Evolutionary conservation across 768 basidiomycete species (phyloP).

Genomic region (Pulveroboletus sp.): DNA sequence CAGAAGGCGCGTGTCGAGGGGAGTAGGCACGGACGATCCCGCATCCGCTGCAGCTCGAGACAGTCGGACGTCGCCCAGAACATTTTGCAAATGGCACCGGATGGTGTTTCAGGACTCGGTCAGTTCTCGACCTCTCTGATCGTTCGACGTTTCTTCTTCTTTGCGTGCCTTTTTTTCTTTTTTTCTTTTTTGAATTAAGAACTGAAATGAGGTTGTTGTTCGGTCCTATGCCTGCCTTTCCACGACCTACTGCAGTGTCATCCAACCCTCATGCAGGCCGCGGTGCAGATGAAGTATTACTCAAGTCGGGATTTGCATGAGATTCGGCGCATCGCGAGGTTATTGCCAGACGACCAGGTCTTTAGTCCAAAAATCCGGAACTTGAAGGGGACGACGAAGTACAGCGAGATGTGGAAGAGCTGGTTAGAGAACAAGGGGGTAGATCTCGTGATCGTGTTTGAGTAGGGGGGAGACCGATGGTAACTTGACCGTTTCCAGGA

Average conservation of each 20-base stretch:
- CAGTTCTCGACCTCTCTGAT: constrained; percentile 11
- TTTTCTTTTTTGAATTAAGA: no score
- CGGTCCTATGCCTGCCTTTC: no score
- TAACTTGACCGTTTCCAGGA: neutral
- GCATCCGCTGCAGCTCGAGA: constrained; percentile 4
- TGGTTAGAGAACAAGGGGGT: constrained; percentile 36
- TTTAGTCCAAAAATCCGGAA: constrained; percentile 20
- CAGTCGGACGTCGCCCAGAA: constrained; percentile 29
- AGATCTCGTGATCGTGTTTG: constrained; percentile 34
- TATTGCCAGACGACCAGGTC: constrained; percentile 35
- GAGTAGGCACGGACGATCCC: constrained; percentile 8
- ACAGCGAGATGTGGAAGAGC: constrained; percentile 34
- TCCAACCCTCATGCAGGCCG: constrained; percentile 34
- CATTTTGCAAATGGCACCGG: constrained; percentile 44
- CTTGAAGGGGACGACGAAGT: constrained; percentile 23
- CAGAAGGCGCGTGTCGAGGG: neutral
- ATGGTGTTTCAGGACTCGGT: constrained; percentile 42
- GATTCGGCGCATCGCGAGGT: constrained; percentile 38
- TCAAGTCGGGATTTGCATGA: constrained; percentile 36
- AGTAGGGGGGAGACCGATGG: constrained; percentile 13
- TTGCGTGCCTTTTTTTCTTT: no score
- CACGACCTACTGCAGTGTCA: constrained; percentile 23
- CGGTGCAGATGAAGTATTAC: constrained; percentile 31
- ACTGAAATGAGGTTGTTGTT: neutral
- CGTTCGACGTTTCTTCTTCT: neutral